Evolutionary conservation across 1,284 basidiomycete species (phyloP), one percentile per base, ranked within the genome.

Genomic region (Xerocomus nothofagi): DNA sequence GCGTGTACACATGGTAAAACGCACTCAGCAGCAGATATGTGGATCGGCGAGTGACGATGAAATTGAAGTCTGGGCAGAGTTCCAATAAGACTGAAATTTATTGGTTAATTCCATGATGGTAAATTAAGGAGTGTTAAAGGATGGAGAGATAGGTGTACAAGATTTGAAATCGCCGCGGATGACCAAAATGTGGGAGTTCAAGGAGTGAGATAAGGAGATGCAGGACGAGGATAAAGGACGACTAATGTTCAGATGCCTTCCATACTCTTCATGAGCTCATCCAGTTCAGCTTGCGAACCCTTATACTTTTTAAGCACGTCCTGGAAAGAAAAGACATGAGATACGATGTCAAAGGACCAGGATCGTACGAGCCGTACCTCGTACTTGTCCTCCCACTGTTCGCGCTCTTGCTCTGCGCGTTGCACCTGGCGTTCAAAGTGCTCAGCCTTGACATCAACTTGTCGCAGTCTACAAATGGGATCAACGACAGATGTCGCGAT

Each of bases 361-460:
- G 6, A 39, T 20, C 3, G 15, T 20, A 27, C 41, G 38, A n/a
- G 27, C 61, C 78, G 61, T 64, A 93, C 93, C 76, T 95, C 93
- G 76, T 84, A 91, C 76, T 98, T 98, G 78, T 86, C 82, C 82
- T 98, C 96, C 93, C 90, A 93, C 46, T 73, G 68, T 68, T 98
- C 95, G 53, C 94, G 86, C 73, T 99, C 97, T 69, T 91, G 86
- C 72, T 98, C 95, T 51, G 84, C 76, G 47, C 90, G 83, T 59
- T 85, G 79, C 20, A 98, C 85, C 67, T 97, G 92, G 48, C 95
- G 84, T 74, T 98, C 96, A 71, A 94, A 97, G 78, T 98, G 93
- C 73, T 99, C 97, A 20, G 97, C 95, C 78, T 98, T 98, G 73
- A 99, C 90, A 70, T 99, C 97, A 50, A 96, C 93, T 70, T 98